Evolutionary conservation across 2,329 filamentous ascomycete genomes (phyloP).

Genomic region (Daldinia eschscholtzii): DNA sequence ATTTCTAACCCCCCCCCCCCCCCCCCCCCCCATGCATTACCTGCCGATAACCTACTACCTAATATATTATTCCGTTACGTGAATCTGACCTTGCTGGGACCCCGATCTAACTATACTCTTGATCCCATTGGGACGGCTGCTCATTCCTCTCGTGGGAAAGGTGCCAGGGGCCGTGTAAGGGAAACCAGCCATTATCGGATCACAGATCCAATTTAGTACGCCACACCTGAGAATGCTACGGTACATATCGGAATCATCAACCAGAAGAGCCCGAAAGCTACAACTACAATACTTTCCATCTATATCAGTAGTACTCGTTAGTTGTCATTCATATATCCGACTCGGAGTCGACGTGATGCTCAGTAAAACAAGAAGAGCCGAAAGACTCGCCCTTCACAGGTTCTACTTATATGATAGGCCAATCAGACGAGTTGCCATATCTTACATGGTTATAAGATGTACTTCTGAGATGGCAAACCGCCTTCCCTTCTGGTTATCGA

Average conservation of each 20-base stretch:
- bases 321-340: not conserved
- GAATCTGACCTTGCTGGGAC: conserved; percentile 31
- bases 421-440: conserved; percentile 26
- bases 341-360: conserved; percentile 8
- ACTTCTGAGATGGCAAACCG: conserved; percentile 23
- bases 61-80: conserved; percentile 24
- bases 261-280: conserved; percentile 22
- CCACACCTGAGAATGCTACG: conserved; percentile 33
- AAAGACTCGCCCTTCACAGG: conserved; percentile 27
- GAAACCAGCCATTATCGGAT: conserved; percentile 32
- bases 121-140: conserved; percentile 42
- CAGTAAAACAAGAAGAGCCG: conserved; percentile 35
- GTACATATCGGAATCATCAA: conserved; percentile 25
- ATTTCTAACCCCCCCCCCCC: conserved; percentile 21
- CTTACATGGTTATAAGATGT: conserved; percentile 31
- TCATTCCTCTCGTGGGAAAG: conserved; percentile 41
- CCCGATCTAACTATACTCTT: conserved; percentile 31
- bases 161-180: conserved; percentile 19
- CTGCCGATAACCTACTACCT: conserved; percentile 28
- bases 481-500: conserved; percentile 39
- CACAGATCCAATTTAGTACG: conserved; percentile 36
- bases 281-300: conserved; percentile 9
- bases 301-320: conserved; percentile 5
- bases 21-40: conserved; percentile 22
- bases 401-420: conserved; percentile 23